Evolutionary conservation across 768 basidiomycete species (phyloP).

Genomic region (Boletus rubropictus): DNA sequence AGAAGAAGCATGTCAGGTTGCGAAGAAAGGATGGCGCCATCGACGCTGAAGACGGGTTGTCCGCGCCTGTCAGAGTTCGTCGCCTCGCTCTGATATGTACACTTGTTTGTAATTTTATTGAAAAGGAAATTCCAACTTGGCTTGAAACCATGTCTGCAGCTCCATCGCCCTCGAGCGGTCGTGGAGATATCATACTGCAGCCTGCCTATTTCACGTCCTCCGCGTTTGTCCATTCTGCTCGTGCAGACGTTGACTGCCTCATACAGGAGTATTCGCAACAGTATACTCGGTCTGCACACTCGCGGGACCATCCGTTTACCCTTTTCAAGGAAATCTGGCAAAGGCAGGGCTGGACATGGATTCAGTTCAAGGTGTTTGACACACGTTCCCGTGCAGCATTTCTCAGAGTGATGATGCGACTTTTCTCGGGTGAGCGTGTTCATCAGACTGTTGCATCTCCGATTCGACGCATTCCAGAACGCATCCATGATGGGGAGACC

Average conservation of each 20-base stretch:
- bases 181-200: constrained; percentile 62
- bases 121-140: constrained; percentile 18
- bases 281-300: constrained; percentile 31
- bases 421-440: constrained; percentile 56
- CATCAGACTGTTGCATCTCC: no score
- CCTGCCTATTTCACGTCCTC: constrained; percentile 78
- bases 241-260: constrained; percentile 57
- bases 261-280: constrained; percentile 47
- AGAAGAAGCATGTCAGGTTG: constrained; percentile 64
- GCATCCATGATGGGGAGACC: constrained; percentile 41
- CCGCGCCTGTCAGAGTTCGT: not conserved
- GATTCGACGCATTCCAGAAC: constrained; percentile 39
- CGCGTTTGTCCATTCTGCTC: constrained; percentile 57
- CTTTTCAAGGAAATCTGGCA: constrained; percentile 71
- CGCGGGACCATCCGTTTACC: constrained; percentile 46
- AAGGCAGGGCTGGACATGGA: constrained; percentile 63
- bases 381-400: constrained; percentile 58
- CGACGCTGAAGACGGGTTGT: not conserved
- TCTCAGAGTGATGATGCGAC: constrained; percentile 49
- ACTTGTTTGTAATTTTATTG: constrained; percentile 12
- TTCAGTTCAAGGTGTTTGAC: constrained; percentile 73
- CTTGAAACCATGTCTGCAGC: constrained; percentile 31
- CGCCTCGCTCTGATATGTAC: not conserved
- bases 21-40: constrained; percentile 42
- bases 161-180: constrained; percentile 51